Evolutionary conservation across 257 asterid genomes (phyloP).

Genomic region (Solanum chmielewskii): DNA sequence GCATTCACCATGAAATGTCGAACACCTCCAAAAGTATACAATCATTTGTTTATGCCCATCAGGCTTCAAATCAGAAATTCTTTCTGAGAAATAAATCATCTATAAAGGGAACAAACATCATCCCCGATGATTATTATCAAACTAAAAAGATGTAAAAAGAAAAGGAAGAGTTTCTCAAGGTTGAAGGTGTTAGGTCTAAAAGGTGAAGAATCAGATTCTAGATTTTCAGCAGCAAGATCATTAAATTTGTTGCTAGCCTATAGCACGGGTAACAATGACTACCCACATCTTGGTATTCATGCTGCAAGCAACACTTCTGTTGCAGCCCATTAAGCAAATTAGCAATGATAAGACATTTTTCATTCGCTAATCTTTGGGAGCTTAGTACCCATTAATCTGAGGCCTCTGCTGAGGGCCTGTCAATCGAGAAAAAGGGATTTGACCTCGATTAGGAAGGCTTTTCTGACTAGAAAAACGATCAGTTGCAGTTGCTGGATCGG

Average conservation of each 20-base stretch:
- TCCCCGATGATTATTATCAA: not conserved
- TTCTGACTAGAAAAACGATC: constrained; percentile 43
- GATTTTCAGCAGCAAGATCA: not conserved
- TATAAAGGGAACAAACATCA: not conserved
- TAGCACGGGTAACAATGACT: not conserved
- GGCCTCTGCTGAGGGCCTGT: constrained; percentile 70
- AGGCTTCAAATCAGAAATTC: not conserved
- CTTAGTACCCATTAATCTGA: constrained; percentile 84
- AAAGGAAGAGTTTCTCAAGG: not conserved
- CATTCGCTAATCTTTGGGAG: not conserved
- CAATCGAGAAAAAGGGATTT: constrained; percentile 72
- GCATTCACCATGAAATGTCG: not conserved
- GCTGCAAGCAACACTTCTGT: not conserved
- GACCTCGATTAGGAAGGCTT: constrained; percentile 47
- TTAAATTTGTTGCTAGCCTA: not conserved
- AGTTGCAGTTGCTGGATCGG: constrained; percentile 34
- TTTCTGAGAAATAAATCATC: not conserved
- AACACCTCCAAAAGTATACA: not conserved
- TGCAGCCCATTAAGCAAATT: not conserved
- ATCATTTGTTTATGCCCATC: not conserved
- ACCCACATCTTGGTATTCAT: not conserved
- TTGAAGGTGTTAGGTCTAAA: not conserved
- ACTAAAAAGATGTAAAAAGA: not conserved
- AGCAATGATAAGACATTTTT: not conserved
- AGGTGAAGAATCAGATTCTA: not conserved